Percentiles rank a stretch among this genome's conserved stretches.
Evolutionary conservation across 2,329 filamentous ascomycete species (phyloP).

Genomic region (Cercospora beticola): DNA sequence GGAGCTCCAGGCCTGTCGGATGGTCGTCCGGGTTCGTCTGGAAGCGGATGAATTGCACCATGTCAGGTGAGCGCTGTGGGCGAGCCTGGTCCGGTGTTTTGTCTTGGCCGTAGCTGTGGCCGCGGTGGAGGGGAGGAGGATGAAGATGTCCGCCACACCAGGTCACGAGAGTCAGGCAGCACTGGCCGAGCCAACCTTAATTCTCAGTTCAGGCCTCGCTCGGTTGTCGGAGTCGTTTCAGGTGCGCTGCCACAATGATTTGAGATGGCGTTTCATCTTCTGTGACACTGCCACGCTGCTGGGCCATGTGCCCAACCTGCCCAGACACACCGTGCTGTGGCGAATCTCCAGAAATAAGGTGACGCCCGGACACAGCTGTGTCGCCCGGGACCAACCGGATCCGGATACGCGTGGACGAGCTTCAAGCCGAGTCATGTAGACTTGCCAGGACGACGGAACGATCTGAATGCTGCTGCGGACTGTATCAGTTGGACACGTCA

Average conservation of each 20-base stretch:
- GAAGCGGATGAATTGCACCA: background rate
- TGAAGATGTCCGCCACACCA: conserved; percentile 1
- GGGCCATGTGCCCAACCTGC: background rate
- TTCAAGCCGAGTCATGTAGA: background rate
- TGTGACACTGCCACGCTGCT: background rate
- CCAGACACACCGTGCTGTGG: background rate
- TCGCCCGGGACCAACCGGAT: background rate
- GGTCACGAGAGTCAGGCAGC: background rate
- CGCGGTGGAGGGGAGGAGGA: background rate
- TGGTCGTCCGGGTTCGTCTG: background rate
- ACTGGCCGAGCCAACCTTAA: background rate
- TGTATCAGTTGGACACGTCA: background rate
- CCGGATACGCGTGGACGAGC: background rate
- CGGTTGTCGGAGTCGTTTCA: conserved; percentile 12
- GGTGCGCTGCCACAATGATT: background rate
- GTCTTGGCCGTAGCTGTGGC: background rate
- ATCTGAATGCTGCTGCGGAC: background rate
- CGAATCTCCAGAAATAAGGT: background rate
- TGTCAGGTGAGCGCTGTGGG: background rate
- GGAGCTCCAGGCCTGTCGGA: background rate
- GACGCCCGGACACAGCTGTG: background rate
- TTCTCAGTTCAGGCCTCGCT: background rate
- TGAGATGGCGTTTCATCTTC: conserved; percentile 8
- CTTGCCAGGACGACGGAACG: background rate
- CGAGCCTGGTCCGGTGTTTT: background rate